Conservation (phyloP, 164 flowering plant species). For the Piper betle region DNA sequence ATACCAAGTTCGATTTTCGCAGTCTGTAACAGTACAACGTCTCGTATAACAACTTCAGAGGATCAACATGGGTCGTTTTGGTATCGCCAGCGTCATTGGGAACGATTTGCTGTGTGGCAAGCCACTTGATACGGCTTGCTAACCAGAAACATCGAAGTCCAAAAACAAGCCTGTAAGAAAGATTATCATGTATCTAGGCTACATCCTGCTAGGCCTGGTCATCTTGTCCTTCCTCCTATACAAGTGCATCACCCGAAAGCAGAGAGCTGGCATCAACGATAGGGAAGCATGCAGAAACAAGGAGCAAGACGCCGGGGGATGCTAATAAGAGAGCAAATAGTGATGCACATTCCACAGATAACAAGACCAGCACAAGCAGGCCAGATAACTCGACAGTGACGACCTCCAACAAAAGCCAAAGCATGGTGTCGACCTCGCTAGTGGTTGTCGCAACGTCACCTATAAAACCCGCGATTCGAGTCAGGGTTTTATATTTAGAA, state of each 20-base stretch:
- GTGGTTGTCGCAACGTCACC: constrained; percentile 26
- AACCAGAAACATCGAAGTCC: constrained; percentile 14
- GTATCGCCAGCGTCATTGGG: constrained; percentile 14
- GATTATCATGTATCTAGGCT: constrained; percentile 39
- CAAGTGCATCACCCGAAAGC: constrained; percentile 12
- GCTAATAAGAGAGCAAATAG: constrained; percentile 13
- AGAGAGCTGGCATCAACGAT: constrained; percentile 13
- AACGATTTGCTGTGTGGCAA: constrained; percentile 41
- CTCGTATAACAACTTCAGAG: constrained; percentile 38
- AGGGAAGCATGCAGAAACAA: not conserved
- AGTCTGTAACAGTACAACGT: constrained; percentile 32
- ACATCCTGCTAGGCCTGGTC: constrained; percentile 17
- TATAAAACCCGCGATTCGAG: too few species aligned
- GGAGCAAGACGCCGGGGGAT: constrained; percentile 2
- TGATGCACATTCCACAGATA: constrained; percentile 10
- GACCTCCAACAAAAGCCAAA: constrained; percentile 20
- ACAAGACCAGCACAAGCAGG: constrained; percentile 17
- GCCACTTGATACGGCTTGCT: constrained; percentile 26
- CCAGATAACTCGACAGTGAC: constrained; percentile 18
- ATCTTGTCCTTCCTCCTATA: constrained; percentile 12
- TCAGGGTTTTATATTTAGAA: too few species aligned
- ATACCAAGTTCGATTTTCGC: constrained; percentile 32
- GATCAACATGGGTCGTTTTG: constrained; percentile 14
- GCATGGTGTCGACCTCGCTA: constrained; percentile 22
- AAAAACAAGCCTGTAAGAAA: constrained; percentile 9